Base-by-base conservation (phyloP, 2,329 filamentous ascomycete genomes). In the Scolecobasidium constrictum region DNA sequence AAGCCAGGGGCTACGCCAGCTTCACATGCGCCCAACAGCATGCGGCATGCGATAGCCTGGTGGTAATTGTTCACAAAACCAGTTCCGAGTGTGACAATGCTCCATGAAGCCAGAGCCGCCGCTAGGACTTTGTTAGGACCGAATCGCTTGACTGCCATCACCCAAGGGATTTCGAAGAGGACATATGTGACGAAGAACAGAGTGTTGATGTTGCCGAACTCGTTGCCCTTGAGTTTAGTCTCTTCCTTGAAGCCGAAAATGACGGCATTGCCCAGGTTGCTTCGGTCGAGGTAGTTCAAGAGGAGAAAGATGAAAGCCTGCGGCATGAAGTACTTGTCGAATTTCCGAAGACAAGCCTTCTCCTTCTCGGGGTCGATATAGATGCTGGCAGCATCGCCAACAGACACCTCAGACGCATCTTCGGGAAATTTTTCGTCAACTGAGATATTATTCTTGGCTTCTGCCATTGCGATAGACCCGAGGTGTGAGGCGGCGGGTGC, bases 121-220 rank as follows among this genome's bases (percentile, higher is more conserved):
- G 43, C 50, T 12, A 55, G 46, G 3, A 49, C 47, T 11, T 45
- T 45, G 23, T 54, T 50, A 4, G 53, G 44, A 18, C 53, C 51
- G 3, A 37, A 55, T 3, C 47, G 45, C 28, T 53, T 54, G 17
- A 54, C 51, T 5, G 50, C 53, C 44, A 50, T 47, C n/a, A 51
- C 51, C 52, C 47, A 56, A 13, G 49, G 50, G 11, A 53, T 22
- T 28, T 55, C 52, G 20, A 50, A 47, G 23, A 52, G 15, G 39
- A 55, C 46, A 23, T 55, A 55, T 19, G 50, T 50, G 2, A 53
- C 52, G 34, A 52, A 56, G 23, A 56, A 52, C 5, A 62, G 47
- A 13, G 60, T 51, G 0, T 60, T 51, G 4, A 57, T 49, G 38
- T 55, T 50, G 38, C 58, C 59, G 44, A 58, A 61, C 26, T 61